These are phyloP conservation scores for Puccinia polysora DNA, from an alignment of 1,284 basidiomycete species.

Conservation along the genomic window DNA sequence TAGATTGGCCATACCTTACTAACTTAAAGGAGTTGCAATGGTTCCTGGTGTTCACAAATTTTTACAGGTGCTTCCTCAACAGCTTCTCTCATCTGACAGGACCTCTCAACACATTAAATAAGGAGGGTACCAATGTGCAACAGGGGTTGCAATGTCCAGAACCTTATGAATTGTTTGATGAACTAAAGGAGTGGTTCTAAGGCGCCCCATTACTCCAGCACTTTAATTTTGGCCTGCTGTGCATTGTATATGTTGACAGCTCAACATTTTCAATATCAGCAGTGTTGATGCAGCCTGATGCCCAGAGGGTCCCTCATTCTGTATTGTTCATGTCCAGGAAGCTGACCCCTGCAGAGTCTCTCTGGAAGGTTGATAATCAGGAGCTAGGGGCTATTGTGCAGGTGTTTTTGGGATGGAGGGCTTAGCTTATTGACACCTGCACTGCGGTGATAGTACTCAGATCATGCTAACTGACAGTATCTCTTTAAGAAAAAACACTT, in stretches of 20 bases:
- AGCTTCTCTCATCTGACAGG: conserved; percentile 28
- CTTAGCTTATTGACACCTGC: neutral
- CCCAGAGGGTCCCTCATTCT: conserved; percentile 18
- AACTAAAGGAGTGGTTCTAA: neutral
- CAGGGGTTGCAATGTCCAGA: neutral
- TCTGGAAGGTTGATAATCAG: conserved; percentile 13
- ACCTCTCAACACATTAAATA: conserved; percentile 1
- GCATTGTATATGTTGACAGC: conserved; percentile 51
- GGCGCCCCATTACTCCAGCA: neutral
- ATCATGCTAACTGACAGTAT: conserved; percentile 1
- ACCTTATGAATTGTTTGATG: neutral
- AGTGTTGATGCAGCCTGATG: conserved; percentile 38
- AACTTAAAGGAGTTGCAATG: neutral
- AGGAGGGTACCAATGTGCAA: neutral
- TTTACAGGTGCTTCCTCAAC: conserved; percentile 44
- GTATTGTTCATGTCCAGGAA: conserved; percentile 38
- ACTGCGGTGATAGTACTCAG: conserved; percentile 3
- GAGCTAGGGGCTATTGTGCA: neutral
- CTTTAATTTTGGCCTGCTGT: neutral
- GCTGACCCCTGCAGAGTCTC: neutral
- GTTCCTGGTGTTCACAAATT: conserved; percentile 18
- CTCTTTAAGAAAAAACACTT: neutral
- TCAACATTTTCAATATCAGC: conserved; percentile 42
- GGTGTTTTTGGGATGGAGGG: neutral
- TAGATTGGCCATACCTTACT: neutral